These are phyloP conservation scores for Sesbania bispinosa DNA, from an alignment of 306 rosid species.

Conservation along the genomic window DNA sequence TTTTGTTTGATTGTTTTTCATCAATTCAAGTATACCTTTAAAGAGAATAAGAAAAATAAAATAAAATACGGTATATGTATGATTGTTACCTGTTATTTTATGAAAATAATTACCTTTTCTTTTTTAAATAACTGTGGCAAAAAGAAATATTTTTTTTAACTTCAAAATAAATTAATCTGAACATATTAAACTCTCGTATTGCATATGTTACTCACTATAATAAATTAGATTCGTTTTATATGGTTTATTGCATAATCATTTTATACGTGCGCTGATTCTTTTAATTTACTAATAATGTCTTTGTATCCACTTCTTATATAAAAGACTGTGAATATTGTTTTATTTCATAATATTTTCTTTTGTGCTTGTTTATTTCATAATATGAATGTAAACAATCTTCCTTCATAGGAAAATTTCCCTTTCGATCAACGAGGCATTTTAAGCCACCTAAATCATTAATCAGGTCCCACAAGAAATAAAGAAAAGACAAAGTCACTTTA, in stretches of 20 bases:
- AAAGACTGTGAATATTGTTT: neutral
- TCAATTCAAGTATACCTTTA: no score
- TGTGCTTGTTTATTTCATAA: no score
- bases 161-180: neutral
- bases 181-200: neutral
- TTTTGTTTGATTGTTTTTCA: no score
- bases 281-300: neutral
- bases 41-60: no score
- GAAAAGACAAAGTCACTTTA: constrained; percentile 1
- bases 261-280: neutral
- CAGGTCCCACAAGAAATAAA: neutral
- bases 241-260: neutral
- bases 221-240: neutral
- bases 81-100: no score
- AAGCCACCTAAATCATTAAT: neutral
- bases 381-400: no score
- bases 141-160: neutral
- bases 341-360: no score
- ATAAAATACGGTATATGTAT: no score
- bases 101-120: no score
- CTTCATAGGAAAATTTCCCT: no score
- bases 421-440: no score
- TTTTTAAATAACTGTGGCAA: no score
- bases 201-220: neutral
- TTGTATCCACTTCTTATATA: neutral